Evolutionary conservation across 371 early-diverging fungal genomes (phyloP).

Genomic region (Scutellospora calospora): DNA sequence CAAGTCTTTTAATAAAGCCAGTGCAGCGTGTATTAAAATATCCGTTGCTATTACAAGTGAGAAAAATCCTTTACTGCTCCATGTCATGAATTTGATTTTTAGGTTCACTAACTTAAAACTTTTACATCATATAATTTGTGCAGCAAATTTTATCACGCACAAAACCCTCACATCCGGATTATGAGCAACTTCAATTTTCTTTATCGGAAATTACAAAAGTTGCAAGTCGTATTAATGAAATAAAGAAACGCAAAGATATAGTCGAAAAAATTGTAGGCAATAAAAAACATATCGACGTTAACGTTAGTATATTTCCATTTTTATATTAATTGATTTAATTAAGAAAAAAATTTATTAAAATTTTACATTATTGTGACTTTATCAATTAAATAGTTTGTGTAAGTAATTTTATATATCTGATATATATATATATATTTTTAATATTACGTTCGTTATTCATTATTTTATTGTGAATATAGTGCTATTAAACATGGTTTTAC

Average conservation of each 20-base stretch:
- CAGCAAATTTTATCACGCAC: constrained; percentile 73
- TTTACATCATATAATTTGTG: background rate
- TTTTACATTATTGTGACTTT: too few species aligned
- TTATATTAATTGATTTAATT: too few species aligned
- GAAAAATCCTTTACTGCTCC: constrained; percentile 12
- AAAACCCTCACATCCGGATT: constrained; percentile 66
- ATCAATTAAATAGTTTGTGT: too few species aligned
- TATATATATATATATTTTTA: too few species aligned
- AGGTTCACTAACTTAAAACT: background rate
- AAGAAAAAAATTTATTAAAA: too few species aligned
- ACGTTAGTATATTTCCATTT: constrained; percentile 55
- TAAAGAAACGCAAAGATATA: constrained; percentile 84
- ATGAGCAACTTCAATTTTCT: constrained; percentile 58
- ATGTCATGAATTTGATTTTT: constrained; percentile 2
- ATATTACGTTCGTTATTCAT: too few species aligned
- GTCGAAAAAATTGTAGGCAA: constrained; percentile 81
- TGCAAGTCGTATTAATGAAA: constrained; percentile 85
- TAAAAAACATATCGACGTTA: constrained; percentile 69
- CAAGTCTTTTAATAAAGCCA: constrained; percentile 83
- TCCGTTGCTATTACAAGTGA: constrained; percentile 75
- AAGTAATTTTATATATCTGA: too few species aligned
- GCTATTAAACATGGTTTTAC: too few species aligned
- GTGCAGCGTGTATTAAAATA: constrained; percentile 88
- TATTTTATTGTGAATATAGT: too few species aligned
- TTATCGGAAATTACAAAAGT: constrained; percentile 64